A percentile compares a stretch with the other conserved stretches of the same genome.
Conservation (phyloP, 495 filamentous ascomycete genomes). For the Hypoxylon trugodes region DNA sequence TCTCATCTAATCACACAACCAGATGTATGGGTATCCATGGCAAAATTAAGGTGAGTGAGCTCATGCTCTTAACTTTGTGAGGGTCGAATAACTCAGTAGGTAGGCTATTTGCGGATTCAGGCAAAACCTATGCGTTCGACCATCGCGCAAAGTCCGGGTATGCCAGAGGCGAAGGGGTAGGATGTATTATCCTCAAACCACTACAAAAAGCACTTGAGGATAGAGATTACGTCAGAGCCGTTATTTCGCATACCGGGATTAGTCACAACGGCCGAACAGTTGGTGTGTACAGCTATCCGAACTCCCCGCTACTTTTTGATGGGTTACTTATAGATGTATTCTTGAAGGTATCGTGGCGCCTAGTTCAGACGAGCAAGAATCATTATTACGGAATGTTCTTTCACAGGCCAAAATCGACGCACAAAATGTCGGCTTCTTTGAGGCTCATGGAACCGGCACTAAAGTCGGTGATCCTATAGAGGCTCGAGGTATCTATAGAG, state of each 20-base stretch:
- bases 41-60: conserved; percentile 24
- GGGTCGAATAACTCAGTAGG: not conserved
- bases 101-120: conserved; percentile 48
- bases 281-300: conserved; percentile 52
- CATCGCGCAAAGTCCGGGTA: conserved; percentile 55
- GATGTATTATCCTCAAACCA: conserved; percentile 60
- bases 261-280: conserved; percentile 65
- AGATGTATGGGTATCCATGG: conserved; percentile 53
- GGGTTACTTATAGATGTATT: conserved; percentile 1
- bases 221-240: conserved; percentile 62
- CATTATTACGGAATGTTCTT: conserved; percentile 30
- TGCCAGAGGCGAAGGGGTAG: conserved; percentile 54
- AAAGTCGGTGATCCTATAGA: conserved; percentile 57
- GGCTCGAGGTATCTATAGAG: conserved; percentile 50
- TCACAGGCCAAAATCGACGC: conserved; percentile 48
- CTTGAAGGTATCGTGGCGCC: conserved; percentile 61
- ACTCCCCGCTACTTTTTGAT: not conserved
- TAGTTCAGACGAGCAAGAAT: conserved; percentile 56
- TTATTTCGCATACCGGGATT: conserved; percentile 62
- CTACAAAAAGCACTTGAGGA: conserved; percentile 60
- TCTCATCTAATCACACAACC: conserved; percentile 54
- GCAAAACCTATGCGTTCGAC: conserved; percentile 53
- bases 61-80: not conserved
- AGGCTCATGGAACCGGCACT: conserved; percentile 47
- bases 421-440: conserved; percentile 50